Conservation (phyloP, 2,329 filamentous ascomycete genomes). For the Oidium heveae region DNA sequence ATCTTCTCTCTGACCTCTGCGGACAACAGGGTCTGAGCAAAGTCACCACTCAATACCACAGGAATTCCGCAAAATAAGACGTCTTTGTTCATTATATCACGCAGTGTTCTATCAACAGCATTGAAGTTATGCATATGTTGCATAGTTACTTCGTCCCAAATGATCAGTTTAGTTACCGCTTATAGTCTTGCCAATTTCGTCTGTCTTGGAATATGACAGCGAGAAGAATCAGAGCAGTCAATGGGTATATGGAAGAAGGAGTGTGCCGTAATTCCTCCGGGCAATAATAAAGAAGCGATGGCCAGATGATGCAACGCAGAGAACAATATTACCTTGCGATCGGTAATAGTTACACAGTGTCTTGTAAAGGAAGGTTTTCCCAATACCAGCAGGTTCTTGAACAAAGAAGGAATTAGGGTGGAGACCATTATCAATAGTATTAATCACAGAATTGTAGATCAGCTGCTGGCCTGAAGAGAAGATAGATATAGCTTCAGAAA, state of each 20-base stretch:
- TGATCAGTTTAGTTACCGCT: too few relatives aligned
- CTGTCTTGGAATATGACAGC: too few relatives aligned
- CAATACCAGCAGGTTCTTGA: background rate
- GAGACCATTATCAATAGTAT: background rate
- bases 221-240: too few relatives aligned
- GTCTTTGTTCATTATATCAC: too few relatives aligned
- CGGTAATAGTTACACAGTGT: background rate
- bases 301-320: background rate
- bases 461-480: background rate
- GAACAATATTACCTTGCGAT: background rate
- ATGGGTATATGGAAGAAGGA: background rate
- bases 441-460: background rate
- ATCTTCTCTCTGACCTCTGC: too few relatives aligned
- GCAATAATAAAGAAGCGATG: background rate
- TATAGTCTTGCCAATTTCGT: too few relatives aligned
- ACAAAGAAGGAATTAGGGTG: background rate
- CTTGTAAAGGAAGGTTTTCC: background rate
- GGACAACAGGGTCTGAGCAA: too few relatives aligned
- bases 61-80: too few relatives aligned
- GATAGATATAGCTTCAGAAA: background rate
- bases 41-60: too few relatives aligned
- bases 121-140: too few relatives aligned
- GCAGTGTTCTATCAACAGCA: too few relatives aligned
- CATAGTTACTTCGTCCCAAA: too few relatives aligned
- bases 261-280: background rate